A percentile compares a stretch with the other conserved stretches of the same genome.
Evolutionary conservation across 306 rosid species (phyloP).

Genomic region (Fragaria ananassa): DNA sequence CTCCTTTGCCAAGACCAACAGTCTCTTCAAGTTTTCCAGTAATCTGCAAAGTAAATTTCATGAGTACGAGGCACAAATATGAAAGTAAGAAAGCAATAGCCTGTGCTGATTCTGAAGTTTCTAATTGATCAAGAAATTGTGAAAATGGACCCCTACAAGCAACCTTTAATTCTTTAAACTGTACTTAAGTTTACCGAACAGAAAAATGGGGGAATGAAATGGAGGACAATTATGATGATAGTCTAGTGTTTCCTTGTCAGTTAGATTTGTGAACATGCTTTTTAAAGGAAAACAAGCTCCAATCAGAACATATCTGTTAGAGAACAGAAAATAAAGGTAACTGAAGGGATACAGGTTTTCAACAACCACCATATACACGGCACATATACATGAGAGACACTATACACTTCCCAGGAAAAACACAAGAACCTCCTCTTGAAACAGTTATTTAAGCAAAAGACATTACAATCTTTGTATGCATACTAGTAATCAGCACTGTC

Average conservation of each 20-base stretch:
- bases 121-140: conserved; percentile 1
- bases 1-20: conserved; percentile 42
- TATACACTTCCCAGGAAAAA: neutral
- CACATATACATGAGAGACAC: neutral
- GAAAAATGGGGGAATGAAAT: neutral
- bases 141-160: neutral
- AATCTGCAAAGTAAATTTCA: conserved; percentile 22
- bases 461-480: neutral
- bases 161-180: neutral
- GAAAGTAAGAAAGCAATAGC: neutral
- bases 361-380: neutral
- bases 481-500: neutral
- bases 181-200: neutral
- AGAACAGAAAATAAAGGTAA: neutral
- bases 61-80: neutral
- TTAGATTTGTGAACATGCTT: no score
- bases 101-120: neutral
- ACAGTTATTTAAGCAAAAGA: neutral
- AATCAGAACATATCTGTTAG: neutral
- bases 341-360: neutral
- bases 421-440: neutral
- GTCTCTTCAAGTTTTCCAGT: conserved; percentile 35
- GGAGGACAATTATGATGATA: neutral
- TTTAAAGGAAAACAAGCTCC: neutral
- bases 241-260: neutral